Base-by-base conservation (phyloP, 78 protist genomes). In the Dictyostelium purpureum region DNA sequence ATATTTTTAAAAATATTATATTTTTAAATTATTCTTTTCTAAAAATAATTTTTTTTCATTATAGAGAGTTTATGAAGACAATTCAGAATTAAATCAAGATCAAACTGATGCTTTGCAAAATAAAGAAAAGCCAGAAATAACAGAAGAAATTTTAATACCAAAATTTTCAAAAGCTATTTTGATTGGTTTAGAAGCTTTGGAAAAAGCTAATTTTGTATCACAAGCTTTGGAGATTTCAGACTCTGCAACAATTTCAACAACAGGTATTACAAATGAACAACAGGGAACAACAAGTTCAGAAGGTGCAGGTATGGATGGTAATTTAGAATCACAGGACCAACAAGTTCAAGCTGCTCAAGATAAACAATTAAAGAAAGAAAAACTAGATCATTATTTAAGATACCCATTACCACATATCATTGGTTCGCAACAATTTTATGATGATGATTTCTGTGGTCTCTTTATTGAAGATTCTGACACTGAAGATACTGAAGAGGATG, bases 351-450 rank as follows among this genome's bases (percentile, higher is more conserved):
- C 21, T 5, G 4, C 77, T 12, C 47, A 70, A 38, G 33, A 63
- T 19, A 40, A 59, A 45, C 49, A 47, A 43, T 51, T 56, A 21
- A 85, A 82, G 24, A 37, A 35, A 56, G 85, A 70, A 69, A 79
- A 79, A 47, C 35, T 81, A 18, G 88, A 79, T n/a, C 92, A 80
- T 9, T 91, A 91, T 67, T 45, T 75, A 31, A 49, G 90, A 38
- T 70, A 76, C 19, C 95, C 95, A 38, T 28, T 91, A 19, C 95
- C 95, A 52, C 90, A 77, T 51, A 79, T 91, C 40, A 91, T 91
- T 35, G 95, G 95, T 70, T 82, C 95, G 42, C 92, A 77, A 70
- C 92, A 91, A 47, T 91, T 91, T 70, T 31, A 77, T 24, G 80
- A 79, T 10, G 95, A 91, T 67, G 95, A 91, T 69, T 77, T 35